Conservation (phyloP, 2,329 filamentous ascomycete species). For the Ceratocystis papillata region DNA sequence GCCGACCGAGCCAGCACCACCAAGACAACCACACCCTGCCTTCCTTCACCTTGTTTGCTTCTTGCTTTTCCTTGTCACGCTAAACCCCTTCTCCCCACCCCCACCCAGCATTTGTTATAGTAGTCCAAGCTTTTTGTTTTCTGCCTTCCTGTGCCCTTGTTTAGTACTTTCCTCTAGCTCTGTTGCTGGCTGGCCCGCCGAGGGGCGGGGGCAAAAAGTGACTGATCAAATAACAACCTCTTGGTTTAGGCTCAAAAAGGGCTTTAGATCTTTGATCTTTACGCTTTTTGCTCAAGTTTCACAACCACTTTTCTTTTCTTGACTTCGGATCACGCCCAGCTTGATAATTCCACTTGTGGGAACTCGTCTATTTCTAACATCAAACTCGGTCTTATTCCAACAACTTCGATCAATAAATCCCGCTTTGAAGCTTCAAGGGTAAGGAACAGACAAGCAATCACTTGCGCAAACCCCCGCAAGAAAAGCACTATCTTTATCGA, state of each 20-base stretch:
- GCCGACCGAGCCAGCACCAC: background rate
- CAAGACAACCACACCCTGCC: background rate
- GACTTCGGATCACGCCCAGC: background rate
- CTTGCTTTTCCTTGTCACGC: background rate
- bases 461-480: background rate
- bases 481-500: background rate
- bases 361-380: background rate
- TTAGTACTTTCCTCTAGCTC: background rate
- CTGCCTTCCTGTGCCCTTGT: background rate
- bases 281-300: background rate
- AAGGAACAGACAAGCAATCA: background rate
- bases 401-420: background rate
- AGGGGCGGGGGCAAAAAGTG: slow-evolving; percentile 1
- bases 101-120: background rate
- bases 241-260: background rate
- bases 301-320: background rate
- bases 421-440: background rate
- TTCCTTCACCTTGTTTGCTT: slow-evolving; percentile 2
- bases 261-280: background rate
- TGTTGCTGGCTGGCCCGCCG: background rate
- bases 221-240: background rate
- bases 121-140: background rate
- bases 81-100: background rate
- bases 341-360: background rate
- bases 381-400: background rate